Base-by-base conservation (phyloP, 495 filamentous ascomycete species). In the Penicillium mononematosum region DNA sequence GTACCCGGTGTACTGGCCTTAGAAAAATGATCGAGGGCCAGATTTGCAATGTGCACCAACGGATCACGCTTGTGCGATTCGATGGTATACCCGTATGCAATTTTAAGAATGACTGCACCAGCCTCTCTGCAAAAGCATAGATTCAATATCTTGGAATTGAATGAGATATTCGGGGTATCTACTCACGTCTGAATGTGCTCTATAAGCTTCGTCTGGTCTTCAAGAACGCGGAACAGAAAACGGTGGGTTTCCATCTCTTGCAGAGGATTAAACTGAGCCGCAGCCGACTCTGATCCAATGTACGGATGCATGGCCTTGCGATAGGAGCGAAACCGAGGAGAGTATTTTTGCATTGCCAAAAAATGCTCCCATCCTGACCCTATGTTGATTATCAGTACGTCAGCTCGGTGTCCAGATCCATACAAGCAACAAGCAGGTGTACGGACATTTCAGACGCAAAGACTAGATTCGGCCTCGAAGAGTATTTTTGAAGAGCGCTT, bases 1-100 rank as follows among this genome's bases (percentile, higher is more conserved):
- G 66, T 54, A 5, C 71, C 75, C 0, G 78, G 76, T 5, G 69
- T 56, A 7, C 58, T 55, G 4, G 78, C 73, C 2, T 53, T 46
- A 0, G 61, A 57, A 52, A 83, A 79, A 9, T 78, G 58, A 1
- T 64, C 64, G 63, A 81, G 64, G 2, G 71, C 65, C 14, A 72
- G 46, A 12, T 70, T 69, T 0, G 67, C 70, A 24, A 79, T 38
- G 20, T 75, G 51, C 4, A 84, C 69, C 1, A 84, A 59, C 34
- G 70, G 70, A 58, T 84, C 81, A 0, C 38, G 25, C n/a, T 50
- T 50, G 38, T 72, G 63, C 1, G 71, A 59, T 43, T 81, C 76
- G 6, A 74, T 67, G 0, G 65, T 78, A 50, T 84, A 83, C 14
- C 77, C 79, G 49, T 83, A 84, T 4, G 64, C 60, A 5, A 80